Conservation (phyloP, 140 eudicot genomes). For the Oenanthe javanica region DNA sequence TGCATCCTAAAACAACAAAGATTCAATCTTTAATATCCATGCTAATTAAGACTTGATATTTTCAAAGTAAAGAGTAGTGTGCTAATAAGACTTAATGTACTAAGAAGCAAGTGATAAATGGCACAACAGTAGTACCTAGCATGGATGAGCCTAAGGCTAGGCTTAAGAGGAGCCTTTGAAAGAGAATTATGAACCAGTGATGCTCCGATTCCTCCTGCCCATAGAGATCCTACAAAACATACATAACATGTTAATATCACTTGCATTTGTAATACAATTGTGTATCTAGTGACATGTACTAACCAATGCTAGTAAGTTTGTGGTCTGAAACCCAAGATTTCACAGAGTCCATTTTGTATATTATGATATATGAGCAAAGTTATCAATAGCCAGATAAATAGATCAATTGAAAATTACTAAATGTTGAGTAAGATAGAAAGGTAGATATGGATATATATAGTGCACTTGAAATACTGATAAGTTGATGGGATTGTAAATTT, state of each 20-base stretch:
- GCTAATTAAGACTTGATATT: not conserved
- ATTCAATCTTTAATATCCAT: not conserved
- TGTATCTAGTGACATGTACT: not conserved
- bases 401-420: not conserved
- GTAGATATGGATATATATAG: not conserved
- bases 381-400: not conserved
- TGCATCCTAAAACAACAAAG: slow-evolving; percentile 50
- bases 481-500: not conserved
- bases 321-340: slow-evolving; percentile 86
- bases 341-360: slow-evolving; percentile 41
- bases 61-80: too few species aligned
- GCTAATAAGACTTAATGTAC: not conserved
- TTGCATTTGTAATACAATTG: not conserved
- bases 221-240: slow-evolving; percentile 45
- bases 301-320: slow-evolving; percentile 77
- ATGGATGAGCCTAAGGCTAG: slow-evolving; percentile 90
- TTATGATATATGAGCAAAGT: not conserved
- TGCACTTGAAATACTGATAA: not conserved
- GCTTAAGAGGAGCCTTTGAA: slow-evolving; percentile 54
- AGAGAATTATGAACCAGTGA: slow-evolving; percentile 52
- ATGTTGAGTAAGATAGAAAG: not conserved
- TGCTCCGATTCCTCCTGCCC: slow-evolving; percentile 84
- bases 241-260: not conserved
- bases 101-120: not conserved
- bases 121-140: slow-evolving; percentile 43